Evolutionary conservation across 192 early-diverging fungal species (phyloP).

Genomic region (Chytriomyces sp.): DNA sequence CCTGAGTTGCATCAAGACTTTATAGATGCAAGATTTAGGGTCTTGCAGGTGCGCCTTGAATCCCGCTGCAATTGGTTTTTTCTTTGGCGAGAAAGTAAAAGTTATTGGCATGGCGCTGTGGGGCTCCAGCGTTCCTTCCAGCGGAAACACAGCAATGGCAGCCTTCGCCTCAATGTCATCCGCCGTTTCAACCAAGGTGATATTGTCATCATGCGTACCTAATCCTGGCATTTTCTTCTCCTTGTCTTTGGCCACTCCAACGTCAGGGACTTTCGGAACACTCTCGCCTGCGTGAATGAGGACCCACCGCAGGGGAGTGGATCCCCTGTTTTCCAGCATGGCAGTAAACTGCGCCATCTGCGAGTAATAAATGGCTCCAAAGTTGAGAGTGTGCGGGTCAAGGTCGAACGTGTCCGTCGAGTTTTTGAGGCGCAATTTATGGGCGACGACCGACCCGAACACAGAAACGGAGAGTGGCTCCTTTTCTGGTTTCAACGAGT

Average conservation of each 20-base stretch:
- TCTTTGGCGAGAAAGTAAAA: conserved; percentile 43
- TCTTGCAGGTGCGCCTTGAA: conserved; percentile 33
- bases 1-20: conserved; percentile 47
- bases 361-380: conserved; percentile 49
- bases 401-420: conserved; percentile 14
- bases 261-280: conserved; percentile 37
- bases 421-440: conserved; percentile 39
- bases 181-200: neutral
- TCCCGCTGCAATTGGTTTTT: conserved; percentile 3
- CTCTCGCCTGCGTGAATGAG: conserved; percentile 48
- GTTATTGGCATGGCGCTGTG: conserved; percentile 26
- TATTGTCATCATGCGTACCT: neutral
- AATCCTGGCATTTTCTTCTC: conserved; percentile 4
- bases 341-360: conserved; percentile 40
- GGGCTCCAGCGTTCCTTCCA: conserved; percentile 45
- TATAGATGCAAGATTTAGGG: conserved; percentile 16
- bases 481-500: neutral
- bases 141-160: conserved; percentile 42
- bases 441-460: conserved; percentile 34
- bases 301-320: conserved; percentile 38
- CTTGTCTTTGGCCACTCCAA: neutral
- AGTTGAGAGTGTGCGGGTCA: conserved; percentile 35
- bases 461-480: neutral
- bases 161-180: conserved; percentile 30
- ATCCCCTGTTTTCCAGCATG: conserved; percentile 42